Percentiles rank a stretch among this genome's conserved stretches.
Conservation (phyloP, 2,329 filamentous ascomycete genomes). For the Aciculosporium take region DNA sequence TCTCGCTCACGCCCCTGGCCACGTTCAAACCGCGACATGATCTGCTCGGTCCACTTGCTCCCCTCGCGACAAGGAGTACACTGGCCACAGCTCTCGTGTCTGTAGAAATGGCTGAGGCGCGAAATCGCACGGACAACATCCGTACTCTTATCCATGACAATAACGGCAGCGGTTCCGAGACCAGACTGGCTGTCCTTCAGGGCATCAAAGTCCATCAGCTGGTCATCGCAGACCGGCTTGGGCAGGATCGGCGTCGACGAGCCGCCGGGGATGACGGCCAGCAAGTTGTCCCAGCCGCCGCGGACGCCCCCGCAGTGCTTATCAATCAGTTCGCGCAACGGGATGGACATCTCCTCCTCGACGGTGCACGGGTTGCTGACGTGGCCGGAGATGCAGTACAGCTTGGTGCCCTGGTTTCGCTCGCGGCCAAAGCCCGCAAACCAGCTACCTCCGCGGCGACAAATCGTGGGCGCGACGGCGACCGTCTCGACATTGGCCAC, state of each 20-base stretch:
- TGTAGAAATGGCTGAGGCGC: constrained; percentile 90
- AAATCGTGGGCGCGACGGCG: constrained; percentile 89
- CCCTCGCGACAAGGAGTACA: constrained; percentile 99
- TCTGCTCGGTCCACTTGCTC: constrained; percentile 98
- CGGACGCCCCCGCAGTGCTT: constrained; percentile 95
- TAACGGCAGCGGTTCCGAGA: constrained; percentile 91
- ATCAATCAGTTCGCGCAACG: constrained; percentile 88
- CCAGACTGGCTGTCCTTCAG: constrained; percentile 96
- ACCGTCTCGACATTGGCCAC: constrained; percentile 98
- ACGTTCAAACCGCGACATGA: constrained; percentile 92
- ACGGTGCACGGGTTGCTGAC: constrained; percentile 98
- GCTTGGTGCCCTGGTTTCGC: constrained; percentile 92
- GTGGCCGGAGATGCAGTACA: constrained; percentile 95
- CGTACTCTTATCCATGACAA: constrained; percentile 97
- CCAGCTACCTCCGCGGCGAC: constrained; percentile 82
- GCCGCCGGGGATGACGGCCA: constrained; percentile 88
- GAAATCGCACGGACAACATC: constrained; percentile 92
- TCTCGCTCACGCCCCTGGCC: constrained; percentile 78
- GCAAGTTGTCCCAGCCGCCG: constrained; percentile 95
- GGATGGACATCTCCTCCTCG: constrained; percentile 98
- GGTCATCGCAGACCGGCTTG: constrained; percentile 78
- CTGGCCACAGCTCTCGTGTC: constrained; percentile 95
- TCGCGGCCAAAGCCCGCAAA: constrained; percentile 90
- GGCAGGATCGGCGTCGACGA: constrained; percentile 94
- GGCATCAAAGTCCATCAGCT: constrained; percentile 97